Evolutionary conservation across 768 basidiomycete species (phyloP), one percentile per base, ranked within the genome.

Genomic region (Lactarius evosmus): DNA sequence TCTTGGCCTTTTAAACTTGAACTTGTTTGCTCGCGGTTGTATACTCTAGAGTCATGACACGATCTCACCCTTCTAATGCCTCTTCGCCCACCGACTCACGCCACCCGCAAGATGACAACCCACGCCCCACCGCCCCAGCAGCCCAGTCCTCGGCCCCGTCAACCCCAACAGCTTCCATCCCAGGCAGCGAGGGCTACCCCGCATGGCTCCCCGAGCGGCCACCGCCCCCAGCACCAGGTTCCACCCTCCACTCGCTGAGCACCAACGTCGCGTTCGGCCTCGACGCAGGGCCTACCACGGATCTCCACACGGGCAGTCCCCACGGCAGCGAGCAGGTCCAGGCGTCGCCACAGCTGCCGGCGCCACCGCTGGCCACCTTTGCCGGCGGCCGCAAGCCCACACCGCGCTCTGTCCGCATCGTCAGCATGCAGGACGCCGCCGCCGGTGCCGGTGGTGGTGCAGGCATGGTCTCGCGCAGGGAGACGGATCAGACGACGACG

Each of bases 191-290:
- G 67, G 86, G 86, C 16, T 93, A 93, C 72, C 91, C 91, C 3
- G 86, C 88, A 27, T 93, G 91, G 91, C 85, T 93, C 1, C 91
- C 91, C 19, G 83, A 78, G 63, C 81, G 91, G 16, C 91, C 92
- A 2, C 85, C 85, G 17, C 88, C 84, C 0, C 91, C 91, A 0
- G 84, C 83, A 8, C 91, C 92, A 3, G 82, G 82, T 4, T 88
- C 88, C 11, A 90, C 88, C 1, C 74, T 88, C 60, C 84, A 84
- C 63, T 85, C 83, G 7, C 83, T 82, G 30, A 77, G 81, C 54
- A 79, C 78, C n/a, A 72, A 76, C 60, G 70, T 73, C 69, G 67
- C 68, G 68, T 70, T 64, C 66, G 63, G 55, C 2, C 22, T 32
- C 7, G 67, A 49, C 9, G 65, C 19, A 17, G 65, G 44, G 5